These are phyloP conservation scores for Apiospora marii DNA, from an alignment of 2,329 filamentous ascomycete genomes.

Conservation along the genomic window DNA sequence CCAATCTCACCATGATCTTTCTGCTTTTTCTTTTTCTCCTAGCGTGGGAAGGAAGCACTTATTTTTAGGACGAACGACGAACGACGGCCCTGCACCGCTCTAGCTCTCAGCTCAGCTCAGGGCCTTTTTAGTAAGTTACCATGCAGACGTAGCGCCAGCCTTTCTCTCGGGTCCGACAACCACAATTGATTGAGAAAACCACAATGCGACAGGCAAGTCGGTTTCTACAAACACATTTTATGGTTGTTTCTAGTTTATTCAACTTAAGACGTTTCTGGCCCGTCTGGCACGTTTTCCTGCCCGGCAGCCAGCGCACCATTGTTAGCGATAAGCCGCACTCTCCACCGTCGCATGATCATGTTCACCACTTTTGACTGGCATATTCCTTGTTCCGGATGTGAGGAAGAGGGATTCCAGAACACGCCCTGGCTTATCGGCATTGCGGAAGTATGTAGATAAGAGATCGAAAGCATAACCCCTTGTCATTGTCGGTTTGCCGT, in stretches of 20 bases:
- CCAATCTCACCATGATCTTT: background rate
- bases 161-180: background rate
- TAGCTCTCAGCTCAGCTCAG: slow-evolving; percentile 20
- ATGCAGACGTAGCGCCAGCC: background rate
- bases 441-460: background rate
- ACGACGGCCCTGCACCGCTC: slow-evolving; percentile 9
- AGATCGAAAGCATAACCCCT: background rate
- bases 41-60: background rate
- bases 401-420: background rate
- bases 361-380: background rate
- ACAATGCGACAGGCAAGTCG: background rate
- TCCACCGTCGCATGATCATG: slow-evolving; percentile 6
- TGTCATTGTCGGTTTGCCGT: background rate
- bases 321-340: background rate
- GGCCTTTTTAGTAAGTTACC: background rate
- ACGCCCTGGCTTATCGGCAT: background rate
- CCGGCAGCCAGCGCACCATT: background rate
- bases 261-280: background rate
- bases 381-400: background rate
- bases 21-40: background rate
- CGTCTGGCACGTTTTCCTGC: background rate
- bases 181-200: background rate
- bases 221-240: background rate
- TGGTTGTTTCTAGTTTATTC: slow-evolving; percentile 1
- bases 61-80: background rate